Evolutionary conservation across 768 basidiomycete genomes (phyloP).

Genomic region (Gautieria morchelliformis): DNA sequence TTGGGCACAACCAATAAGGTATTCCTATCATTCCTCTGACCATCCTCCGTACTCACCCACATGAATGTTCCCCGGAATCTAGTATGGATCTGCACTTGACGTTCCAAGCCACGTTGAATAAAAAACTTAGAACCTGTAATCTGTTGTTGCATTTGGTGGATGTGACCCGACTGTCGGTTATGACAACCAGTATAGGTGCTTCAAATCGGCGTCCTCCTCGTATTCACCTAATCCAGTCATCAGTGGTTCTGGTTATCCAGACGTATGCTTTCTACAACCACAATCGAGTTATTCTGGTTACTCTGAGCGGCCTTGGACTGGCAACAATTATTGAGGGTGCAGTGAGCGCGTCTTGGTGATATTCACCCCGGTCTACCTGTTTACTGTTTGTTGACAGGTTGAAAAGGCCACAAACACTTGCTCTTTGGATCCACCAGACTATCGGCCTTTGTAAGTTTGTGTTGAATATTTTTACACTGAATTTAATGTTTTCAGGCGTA

Average conservation of each 20-base stretch:
- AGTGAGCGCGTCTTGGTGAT: background rate
- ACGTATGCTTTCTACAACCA: slow-evolving; percentile 7
- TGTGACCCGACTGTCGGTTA: background rate
- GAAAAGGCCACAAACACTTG: background rate
- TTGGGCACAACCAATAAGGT: background rate
- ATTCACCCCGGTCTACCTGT: background rate
- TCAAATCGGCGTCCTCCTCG: background rate
- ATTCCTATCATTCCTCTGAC: background rate
- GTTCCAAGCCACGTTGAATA: background rate
- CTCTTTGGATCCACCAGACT: slow-evolving; percentile 2
- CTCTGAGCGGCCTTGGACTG: background rate
- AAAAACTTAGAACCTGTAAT: background rate
- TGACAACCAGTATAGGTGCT: background rate
- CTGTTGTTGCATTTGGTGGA: background rate
- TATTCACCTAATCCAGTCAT: background rate
- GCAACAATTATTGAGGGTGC: background rate
- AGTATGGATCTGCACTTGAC: background rate
- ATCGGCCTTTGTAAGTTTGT: slow-evolving; percentile 1
- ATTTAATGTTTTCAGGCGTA: background rate
- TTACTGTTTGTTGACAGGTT: background rate
- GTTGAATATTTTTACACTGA: background rate
- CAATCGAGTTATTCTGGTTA: background rate
- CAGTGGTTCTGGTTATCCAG: slow-evolving; percentile 1
- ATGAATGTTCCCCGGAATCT: background rate
- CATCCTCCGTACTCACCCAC: background rate